These are phyloP conservation scores for Heliosperma pusillum DNA, from an alignment of 148 eudicot species.

Conservation along the genomic window DNA sequence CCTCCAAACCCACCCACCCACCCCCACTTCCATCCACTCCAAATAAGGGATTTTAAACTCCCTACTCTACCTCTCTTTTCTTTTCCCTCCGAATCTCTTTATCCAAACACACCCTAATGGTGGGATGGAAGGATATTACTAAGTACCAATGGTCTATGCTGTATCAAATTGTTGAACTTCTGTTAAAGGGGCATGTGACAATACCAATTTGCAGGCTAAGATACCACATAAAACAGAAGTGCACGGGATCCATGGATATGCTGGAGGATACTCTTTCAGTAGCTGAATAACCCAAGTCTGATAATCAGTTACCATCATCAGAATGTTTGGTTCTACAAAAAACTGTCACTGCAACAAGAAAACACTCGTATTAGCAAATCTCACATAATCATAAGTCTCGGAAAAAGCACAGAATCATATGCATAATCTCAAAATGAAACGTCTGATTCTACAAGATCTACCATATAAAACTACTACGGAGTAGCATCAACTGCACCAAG, in stretches of 20 bases:
- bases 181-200: constrained; percentile 6
- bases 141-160: neutral
- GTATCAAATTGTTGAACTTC: neutral
- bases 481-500: neutral
- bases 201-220: constrained; percentile 39
- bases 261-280: constrained; percentile 26
- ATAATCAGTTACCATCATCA: constrained; percentile 25
- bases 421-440: neutral
- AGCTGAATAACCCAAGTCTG: constrained; percentile 26
- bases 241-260: constrained; percentile 31
- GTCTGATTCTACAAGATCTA: neutral
- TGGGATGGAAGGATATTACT: no score
- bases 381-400: neutral
- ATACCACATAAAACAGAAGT: constrained; percentile 39
- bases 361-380: constrained; percentile 11
- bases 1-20: no score
- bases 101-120: no score
- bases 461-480: neutral
- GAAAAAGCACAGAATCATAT: neutral
- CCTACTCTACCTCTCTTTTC: no score
- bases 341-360: constrained; percentile 4
- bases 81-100: no score
- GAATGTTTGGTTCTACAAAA: constrained; percentile 12
- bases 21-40: no score
- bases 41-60: no score